Percentiles rank a stretch among this genome's conserved stretches.
phyloP scores from a whole-genome alignment of 2,329 filamentous ascomycete species.

The Fusarium sambucinum region DNA sequence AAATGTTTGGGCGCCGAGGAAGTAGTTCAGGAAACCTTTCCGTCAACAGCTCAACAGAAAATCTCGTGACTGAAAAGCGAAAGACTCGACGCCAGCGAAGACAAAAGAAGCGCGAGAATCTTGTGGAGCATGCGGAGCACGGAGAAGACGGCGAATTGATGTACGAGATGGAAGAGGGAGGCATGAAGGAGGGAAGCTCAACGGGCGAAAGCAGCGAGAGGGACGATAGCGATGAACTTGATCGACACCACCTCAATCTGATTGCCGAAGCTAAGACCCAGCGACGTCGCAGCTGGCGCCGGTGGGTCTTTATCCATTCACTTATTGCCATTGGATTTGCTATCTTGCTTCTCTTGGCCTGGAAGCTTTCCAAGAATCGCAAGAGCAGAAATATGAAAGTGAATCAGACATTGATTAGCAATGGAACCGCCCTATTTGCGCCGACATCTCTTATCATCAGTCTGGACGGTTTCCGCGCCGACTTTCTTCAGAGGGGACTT shows the following conservation, averaged over 20 bases:
- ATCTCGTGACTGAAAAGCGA: conserved; percentile 64
- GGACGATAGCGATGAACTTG: conserved; percentile 69
- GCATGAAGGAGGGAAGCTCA: conserved; percentile 73
- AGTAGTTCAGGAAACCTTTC: conserved; percentile 53
- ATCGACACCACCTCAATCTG: conserved; percentile 65
- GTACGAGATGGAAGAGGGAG: conserved; percentile 91
- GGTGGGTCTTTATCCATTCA: conserved; percentile 66
- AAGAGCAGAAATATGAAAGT: conserved; percentile 49
- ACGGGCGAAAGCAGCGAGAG: conserved; percentile 73
- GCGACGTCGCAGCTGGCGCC: conserved; percentile 66
- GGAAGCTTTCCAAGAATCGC: conserved; percentile 67
- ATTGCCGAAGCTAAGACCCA: conserved; percentile 60
- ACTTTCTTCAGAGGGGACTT: conserved; percentile 85
- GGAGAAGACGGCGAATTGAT: conserved; percentile 82
- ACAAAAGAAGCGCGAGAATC: conserved; percentile 64
- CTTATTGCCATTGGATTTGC: conserved; percentile 66
- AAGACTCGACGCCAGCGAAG: conserved; percentile 63
- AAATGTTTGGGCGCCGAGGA: conserved; percentile 56
- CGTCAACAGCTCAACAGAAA: conserved; percentile 61
- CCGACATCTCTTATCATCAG: conserved; percentile 95
- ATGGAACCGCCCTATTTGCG: conserved; percentile 89
- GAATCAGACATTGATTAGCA: conserved; percentile 65
- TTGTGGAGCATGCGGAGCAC: conserved; percentile 65
- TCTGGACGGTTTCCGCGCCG: conserved; percentile 94
- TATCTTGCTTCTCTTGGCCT: conserved; percentile 67